Conservation (phyloP, 306 rosid species). For the Ormosia emarginata region DNA sequence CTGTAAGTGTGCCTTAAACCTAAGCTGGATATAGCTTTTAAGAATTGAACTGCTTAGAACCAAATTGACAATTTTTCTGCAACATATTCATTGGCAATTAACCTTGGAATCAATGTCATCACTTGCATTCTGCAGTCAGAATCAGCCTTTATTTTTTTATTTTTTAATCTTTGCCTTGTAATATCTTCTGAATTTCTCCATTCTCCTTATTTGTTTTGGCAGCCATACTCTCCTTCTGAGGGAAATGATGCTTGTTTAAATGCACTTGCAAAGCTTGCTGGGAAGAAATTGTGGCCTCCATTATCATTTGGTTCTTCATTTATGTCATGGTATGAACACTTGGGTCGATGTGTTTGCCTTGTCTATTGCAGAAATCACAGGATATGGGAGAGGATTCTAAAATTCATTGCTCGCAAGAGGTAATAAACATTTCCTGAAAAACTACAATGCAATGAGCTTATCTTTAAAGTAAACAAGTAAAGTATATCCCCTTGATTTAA, state of each 20-base stretch:
- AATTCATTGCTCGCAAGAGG: slow-evolving; percentile 53
- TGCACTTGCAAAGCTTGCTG: slow-evolving; percentile 52
- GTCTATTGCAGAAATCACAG: slow-evolving; percentile 73
- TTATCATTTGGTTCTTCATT: slow-evolving; percentile 55
- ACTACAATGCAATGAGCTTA: neutral
- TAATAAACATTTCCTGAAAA: slow-evolving; percentile 13
- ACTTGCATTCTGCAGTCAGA: neutral
- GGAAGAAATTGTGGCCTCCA: slow-evolving; percentile 71
- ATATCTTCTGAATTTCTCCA: neutral
- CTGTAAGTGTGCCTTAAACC: slow-evolving; percentile 58
- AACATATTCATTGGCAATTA: neutral
- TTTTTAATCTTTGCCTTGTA: neutral
- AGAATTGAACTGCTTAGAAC: neutral
- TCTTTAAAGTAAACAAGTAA: too few relatives aligned
- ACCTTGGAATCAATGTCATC: neutral
- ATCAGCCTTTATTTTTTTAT: neutral
- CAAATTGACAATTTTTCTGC: neutral
- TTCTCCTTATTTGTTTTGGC: slow-evolving; percentile 18
- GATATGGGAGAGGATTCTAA: slow-evolving; percentile 58
- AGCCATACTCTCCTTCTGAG: slow-evolving; percentile 68
- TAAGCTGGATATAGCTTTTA: neutral
- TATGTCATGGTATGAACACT: slow-evolving; percentile 89
- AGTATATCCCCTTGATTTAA: too few relatives aligned
- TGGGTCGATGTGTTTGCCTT: slow-evolving; percentile 72
- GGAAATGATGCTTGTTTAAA: slow-evolving; percentile 41